Evolutionary conservation across 2,329 filamentous ascomycete species (phyloP).

Genomic region (Amylocarpus encephaloides): DNA sequence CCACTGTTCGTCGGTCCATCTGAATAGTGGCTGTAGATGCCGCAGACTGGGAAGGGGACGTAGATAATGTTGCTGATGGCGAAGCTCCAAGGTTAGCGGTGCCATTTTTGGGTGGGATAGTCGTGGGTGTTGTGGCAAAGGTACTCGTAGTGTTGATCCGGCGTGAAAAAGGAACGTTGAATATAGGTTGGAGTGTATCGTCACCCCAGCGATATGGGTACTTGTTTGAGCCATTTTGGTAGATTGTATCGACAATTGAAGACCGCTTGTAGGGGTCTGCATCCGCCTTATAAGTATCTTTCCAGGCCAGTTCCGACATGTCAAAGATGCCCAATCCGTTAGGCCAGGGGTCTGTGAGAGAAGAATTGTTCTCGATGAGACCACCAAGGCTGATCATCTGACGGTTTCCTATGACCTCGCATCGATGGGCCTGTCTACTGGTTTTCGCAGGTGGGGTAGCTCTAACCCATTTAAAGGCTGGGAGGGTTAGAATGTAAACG

Average conservation of each 20-base stretch:
- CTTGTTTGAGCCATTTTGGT: not conserved
- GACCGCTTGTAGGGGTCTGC: not conserved
- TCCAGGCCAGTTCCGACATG: constrained; percentile 8
- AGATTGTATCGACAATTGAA: not conserved
- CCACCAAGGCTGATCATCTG: constrained; percentile 16
- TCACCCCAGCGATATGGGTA: not conserved
- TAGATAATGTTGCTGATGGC: too few relatives aligned
- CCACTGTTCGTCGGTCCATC: too few relatives aligned
- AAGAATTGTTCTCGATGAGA: not conserved
- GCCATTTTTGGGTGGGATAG: too few relatives aligned
- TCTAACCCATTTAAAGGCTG: constrained; percentile 13
- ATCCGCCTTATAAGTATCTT: constrained; percentile 3
- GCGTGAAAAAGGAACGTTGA: not conserved
- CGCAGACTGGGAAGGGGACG: too few relatives aligned
- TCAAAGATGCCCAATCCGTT: constrained; percentile 10
- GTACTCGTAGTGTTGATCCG: too few relatives aligned
- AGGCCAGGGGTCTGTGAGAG: not conserved
- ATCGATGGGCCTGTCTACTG: constrained; percentile 6
- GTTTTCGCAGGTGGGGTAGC: not conserved
- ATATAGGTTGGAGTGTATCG: not conserved
- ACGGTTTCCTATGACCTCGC: constrained; percentile 10
- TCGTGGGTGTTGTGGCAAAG: too few relatives aligned
- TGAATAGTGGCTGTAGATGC: too few relatives aligned
- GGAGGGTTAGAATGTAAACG: constrained; percentile 14
- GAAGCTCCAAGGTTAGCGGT: too few relatives aligned